Conservation (phyloP, 1,284 basidiomycete genomes). For the Ustilago loliicola region DNA sequence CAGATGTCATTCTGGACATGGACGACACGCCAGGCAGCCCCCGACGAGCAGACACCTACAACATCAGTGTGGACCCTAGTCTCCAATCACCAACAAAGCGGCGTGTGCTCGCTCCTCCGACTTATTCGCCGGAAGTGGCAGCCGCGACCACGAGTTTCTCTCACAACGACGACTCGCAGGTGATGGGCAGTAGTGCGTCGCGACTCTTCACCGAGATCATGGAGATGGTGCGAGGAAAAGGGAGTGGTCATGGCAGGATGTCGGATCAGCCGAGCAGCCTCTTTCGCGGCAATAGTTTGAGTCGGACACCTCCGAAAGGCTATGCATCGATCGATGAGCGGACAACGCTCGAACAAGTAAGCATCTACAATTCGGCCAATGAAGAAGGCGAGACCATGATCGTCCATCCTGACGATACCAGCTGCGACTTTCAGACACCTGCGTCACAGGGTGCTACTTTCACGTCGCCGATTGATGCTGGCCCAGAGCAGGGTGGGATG, state of each 20-base stretch:
- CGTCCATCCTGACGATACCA: slow-evolving; percentile 20
- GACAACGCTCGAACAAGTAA: slow-evolving; percentile 8
- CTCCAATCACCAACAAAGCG: slow-evolving; percentile 36
- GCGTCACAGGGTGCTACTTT: neutral
- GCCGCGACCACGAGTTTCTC: slow-evolving; percentile 21
- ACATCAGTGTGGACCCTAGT: neutral
- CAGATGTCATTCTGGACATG: slow-evolving; percentile 23
- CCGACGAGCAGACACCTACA: neutral
- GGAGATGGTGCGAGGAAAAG: slow-evolving; percentile 29
- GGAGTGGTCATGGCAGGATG: neutral
- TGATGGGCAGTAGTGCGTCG: slow-evolving; percentile 19
- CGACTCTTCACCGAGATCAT: slow-evolving; percentile 39
- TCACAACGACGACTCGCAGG: slow-evolving; percentile 11
- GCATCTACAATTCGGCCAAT: slow-evolving; percentile 4
- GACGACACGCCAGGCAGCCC: slow-evolving; percentile 39
- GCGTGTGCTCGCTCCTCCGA: neutral
- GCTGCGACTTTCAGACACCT: slow-evolving; percentile 14
- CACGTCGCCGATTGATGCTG: neutral
- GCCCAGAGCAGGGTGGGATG: too few species aligned
- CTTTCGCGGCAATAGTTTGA: neutral
- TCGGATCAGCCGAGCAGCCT: slow-evolving; percentile 3
- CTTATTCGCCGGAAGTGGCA: neutral
- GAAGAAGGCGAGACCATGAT: slow-evolving; percentile 11
- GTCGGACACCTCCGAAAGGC: slow-evolving; percentile 18
- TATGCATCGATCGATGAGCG: slow-evolving; percentile 24